Conservation (phyloP, 2,329 filamentous ascomycete genomes). For the Penicillium brasilianum region DNA sequence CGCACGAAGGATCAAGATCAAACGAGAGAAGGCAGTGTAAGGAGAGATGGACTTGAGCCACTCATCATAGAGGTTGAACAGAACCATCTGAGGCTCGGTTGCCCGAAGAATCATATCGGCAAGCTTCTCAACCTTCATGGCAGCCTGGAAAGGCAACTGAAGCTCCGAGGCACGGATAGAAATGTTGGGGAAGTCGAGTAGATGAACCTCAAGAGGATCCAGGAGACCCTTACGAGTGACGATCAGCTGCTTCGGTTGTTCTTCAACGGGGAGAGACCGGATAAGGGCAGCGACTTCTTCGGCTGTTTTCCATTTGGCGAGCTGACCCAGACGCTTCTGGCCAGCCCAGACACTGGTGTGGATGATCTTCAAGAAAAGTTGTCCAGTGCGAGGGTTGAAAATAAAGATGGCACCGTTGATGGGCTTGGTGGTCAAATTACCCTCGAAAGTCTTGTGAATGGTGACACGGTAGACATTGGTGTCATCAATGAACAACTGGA, state of each 20-base stretch:
- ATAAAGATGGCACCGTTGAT: slow-evolving; percentile 99
- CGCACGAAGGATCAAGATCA: slow-evolving; percentile 90
- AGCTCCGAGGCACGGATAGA: slow-evolving; percentile 96
- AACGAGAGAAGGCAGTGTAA: slow-evolving; percentile 95
- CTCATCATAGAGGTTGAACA: slow-evolving; percentile 98
- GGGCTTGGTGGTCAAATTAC: slow-evolving; percentile 97
- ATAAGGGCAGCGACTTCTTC: slow-evolving; percentile 99
- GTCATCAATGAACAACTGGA: slow-evolving; percentile 97
- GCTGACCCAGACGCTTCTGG: slow-evolving; percentile 96
- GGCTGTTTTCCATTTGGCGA: slow-evolving; percentile 99
- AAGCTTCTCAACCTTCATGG: slow-evolving; percentile 99
- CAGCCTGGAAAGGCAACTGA: slow-evolving; percentile 97
- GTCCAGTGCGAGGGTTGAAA: slow-evolving; percentile 98
- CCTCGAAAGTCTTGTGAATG: slow-evolving; percentile 99
- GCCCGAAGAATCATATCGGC: slow-evolving; percentile 98
- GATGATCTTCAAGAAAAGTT: slow-evolving; percentile 98
- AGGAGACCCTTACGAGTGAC: slow-evolving; percentile 96
- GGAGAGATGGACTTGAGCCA: slow-evolving; percentile 99
- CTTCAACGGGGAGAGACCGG: slow-evolving; percentile 91
- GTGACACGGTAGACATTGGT: slow-evolving; percentile 99
- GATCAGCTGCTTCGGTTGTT: slow-evolving; percentile 98
- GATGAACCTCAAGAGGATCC: slow-evolving; percentile 94
- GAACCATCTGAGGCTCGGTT: slow-evolving; percentile 99
- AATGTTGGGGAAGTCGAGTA: slow-evolving; percentile 98
- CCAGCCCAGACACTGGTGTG: slow-evolving; percentile 99